Conservation (phyloP, 1,284 basidiomycete species). For the Sphaerobolus stellatus region DNA sequence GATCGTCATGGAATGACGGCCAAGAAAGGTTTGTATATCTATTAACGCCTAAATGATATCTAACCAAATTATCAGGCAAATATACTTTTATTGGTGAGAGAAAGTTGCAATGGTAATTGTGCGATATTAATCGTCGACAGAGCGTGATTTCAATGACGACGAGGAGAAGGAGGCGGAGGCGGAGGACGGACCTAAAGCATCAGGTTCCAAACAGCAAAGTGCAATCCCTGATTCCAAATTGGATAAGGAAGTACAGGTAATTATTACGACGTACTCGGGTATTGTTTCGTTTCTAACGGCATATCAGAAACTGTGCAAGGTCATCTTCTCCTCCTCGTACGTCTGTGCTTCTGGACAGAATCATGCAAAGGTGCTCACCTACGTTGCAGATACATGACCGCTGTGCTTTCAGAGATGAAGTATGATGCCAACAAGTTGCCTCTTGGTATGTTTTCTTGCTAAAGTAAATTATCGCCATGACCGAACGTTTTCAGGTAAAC, state of each 20-base stretch:
- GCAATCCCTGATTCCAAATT: conserved; percentile 44
- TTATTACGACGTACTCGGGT: conserved; percentile 1
- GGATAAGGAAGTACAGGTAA: conserved; percentile 47
- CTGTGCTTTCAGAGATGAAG: conserved; percentile 63
- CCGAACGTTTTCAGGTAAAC: conserved; percentile 44
- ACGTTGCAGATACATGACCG: conserved; percentile 48
- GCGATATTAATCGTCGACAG: conserved; percentile 27
- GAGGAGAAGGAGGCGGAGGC: conserved; percentile 45
- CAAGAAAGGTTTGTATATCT: conserved; percentile 43
- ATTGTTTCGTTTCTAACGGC: background rate
- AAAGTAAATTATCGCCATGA: background rate
- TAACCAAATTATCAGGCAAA: conserved; percentile 42
- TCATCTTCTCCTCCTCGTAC: conserved; percentile 57
- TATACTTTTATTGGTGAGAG: conserved; percentile 56
- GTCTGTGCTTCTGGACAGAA: conserved; percentile 5
- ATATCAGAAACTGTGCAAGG: conserved; percentile 45
- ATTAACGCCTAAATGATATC: background rate
- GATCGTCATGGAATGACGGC: conserved; percentile 52
- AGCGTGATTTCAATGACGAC: conserved; percentile 51
- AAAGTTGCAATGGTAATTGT: background rate
- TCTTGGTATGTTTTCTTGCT: conserved; percentile 40
- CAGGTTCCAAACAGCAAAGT: conserved; percentile 42
- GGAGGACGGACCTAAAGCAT: conserved; percentile 27
- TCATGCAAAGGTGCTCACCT: conserved; percentile 1
- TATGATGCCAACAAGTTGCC: conserved; percentile 71